phyloP scores from a whole-genome alignment of 768 basidiomycete genomes.

The Kwoniella dejecticola region DNA sequence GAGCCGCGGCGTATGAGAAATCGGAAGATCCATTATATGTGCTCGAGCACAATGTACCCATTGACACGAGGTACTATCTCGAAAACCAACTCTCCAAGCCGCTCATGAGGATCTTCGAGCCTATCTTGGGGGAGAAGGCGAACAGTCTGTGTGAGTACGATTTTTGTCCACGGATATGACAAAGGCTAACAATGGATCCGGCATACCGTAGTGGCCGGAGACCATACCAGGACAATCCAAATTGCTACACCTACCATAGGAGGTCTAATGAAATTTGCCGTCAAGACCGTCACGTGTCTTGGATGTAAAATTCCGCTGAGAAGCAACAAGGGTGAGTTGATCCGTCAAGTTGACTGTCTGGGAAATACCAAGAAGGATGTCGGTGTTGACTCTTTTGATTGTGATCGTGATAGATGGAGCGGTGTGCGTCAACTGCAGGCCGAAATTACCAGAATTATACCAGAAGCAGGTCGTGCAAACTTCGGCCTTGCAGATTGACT shows the following conservation, averaged over 20 bases:
- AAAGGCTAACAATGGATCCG: no score
- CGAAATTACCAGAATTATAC: slow-evolving; percentile 83
- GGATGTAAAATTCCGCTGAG: slow-evolving; percentile 90
- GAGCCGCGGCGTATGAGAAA: slow-evolving; percentile 96
- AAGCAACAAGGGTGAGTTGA: slow-evolving; percentile 72
- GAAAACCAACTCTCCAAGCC: slow-evolving; percentile 98
- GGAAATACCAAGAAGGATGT: not conserved
- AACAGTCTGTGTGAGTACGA: slow-evolving; percentile 69
- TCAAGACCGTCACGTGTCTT: slow-evolving; percentile 90
- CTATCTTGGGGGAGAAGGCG: slow-evolving; percentile 91
- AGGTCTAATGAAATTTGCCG: slow-evolving; percentile 97
- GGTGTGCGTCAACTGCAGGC: slow-evolving; percentile 89
- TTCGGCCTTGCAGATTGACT: slow-evolving; percentile 82
- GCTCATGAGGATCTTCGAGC: slow-evolving; percentile 95
- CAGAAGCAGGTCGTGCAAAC: slow-evolving; percentile 74
- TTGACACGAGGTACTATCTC: slow-evolving; percentile 96
- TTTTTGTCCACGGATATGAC: no score
- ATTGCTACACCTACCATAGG: slow-evolving; percentile 96
- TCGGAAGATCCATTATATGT: slow-evolving; percentile 98
- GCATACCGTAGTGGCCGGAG: slow-evolving; percentile 88
- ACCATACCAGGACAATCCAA: slow-evolving; percentile 91
- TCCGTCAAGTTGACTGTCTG: not conserved
- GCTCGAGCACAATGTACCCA: slow-evolving; percentile 94
- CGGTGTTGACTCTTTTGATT: no score
- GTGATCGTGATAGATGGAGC: slow-evolving; percentile 75